Evolutionary conservation across 2,329 filamentous ascomycete species (phyloP).

Genomic region (Fusarium pseudograminearum): DNA sequence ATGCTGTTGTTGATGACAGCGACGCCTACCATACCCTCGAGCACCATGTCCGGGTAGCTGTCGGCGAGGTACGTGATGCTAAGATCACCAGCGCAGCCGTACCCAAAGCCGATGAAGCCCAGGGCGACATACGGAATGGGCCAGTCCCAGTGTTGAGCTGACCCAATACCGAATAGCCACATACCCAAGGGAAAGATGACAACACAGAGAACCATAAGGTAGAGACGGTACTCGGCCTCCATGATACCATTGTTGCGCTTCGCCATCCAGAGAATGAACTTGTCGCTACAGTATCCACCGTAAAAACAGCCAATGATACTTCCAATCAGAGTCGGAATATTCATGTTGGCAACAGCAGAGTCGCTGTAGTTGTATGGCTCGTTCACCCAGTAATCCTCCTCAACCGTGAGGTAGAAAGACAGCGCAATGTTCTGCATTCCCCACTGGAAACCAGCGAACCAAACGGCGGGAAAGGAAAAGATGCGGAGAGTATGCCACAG

Average conservation of each 20-base stretch:
- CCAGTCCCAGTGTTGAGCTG: conserved; percentile 64
- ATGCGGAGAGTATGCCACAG: conserved; percentile 68
- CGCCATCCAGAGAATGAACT: conserved; percentile 67
- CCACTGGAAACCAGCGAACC: conserved; percentile 70
- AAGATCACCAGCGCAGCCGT: conserved; percentile 68
- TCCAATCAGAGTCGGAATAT: conserved; percentile 66
- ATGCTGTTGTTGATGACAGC: conserved; percentile 68
- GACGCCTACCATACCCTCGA: conserved; percentile 70
- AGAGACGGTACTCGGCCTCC: conserved; percentile 67
- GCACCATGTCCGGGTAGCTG: conserved; percentile 67
- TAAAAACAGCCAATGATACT: conserved; percentile 68
- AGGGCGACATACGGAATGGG: conserved; percentile 66
- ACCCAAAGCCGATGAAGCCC: conserved; percentile 70
- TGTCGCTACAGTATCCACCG: conserved; percentile 68
- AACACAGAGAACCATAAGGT: conserved; percentile 63
- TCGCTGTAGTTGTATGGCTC: conserved; percentile 67
- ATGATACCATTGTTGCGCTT: conserved; percentile 65
- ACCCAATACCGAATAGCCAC: conserved; percentile 66
- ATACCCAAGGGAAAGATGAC: conserved; percentile 64
- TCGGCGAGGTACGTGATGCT: conserved; percentile 67
- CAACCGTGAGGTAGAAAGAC: conserved; percentile 68
- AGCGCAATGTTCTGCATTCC: conserved; percentile 71
- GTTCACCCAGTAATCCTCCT: conserved; percentile 67
- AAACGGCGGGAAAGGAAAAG: conserved; percentile 68
- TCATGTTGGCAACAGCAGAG: conserved; percentile 67